Evolutionary conservation across 192 early-diverging fungal species (phyloP), one percentile per base, ranked within the genome.

Genomic region (Umbelopsis ramanniana): DNA sequence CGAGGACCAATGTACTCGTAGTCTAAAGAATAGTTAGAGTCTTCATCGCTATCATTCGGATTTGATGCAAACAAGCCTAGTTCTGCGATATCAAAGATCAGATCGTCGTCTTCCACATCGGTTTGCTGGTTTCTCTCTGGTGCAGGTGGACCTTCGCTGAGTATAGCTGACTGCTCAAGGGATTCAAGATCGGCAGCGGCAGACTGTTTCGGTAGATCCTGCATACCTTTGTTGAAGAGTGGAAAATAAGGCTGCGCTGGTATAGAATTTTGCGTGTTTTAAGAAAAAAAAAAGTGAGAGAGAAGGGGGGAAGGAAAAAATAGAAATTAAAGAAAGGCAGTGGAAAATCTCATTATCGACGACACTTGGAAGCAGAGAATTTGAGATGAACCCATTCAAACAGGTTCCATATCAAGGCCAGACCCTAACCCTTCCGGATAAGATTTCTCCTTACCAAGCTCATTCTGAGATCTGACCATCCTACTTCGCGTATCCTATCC

Each of bases 1-100:
- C 77, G 69, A 21, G 73, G 73, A 2, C 77, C 77, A 68, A 79
- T 29, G 54, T 72, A 79, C 55, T 79, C 77, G 35, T 79, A 79
- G 35, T 79, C 77, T 7, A 79, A 50, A 5, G 72, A 74, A 57
- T 68, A 79, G 47, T 74, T 69, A 8, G 77, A 79, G 19, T 68
- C 69, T 19, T 29, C 33, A 19, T 63, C 57, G 19, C 29, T 63
- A 35, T 63, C 57, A 26, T 63, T 22, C 3, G 57, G 35, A 7
- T 63, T 22, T 63, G 57, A 29, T 63, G 57, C 57, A 37, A 63
- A 63, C 15, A 63, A 26, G 24, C 57, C 57, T 17, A 63, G 26
- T 35, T 63, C 57, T 14, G 57, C 57, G 4, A 63, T 63, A 35
- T 63, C 57, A 63, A 37, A 63, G 23, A 63, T 63, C 57, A 63